A percentile compares a stretch with the other conserved stretches of the same genome.
Conservation (phyloP, 371 early-diverging fungal genomes). For the Zychaea mexicana region DNA sequence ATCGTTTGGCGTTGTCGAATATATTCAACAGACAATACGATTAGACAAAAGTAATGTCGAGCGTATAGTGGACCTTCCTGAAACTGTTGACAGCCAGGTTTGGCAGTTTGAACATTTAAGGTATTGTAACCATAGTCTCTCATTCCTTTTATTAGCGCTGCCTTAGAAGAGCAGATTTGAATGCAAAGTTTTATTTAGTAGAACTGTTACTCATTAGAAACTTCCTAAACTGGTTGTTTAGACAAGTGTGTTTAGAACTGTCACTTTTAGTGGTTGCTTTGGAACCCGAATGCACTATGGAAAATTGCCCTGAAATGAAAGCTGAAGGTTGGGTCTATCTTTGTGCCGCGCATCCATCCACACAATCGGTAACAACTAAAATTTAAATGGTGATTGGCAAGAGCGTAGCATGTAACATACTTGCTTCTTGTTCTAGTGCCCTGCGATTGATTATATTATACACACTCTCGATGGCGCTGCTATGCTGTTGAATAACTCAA, state of each 20-base stretch:
- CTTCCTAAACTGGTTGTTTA: no score
- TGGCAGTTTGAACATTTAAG: constrained; percentile 94
- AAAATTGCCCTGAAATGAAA: constrained; percentile 91
- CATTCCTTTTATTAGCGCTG: no score
- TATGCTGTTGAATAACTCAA: constrained; percentile 75
- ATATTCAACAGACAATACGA: constrained; percentile 80
- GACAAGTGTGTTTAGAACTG: constrained; percentile 84
- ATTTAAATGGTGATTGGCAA: neutral
- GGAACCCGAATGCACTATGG: constrained; percentile 77
- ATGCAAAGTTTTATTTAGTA: no score
- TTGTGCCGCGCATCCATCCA: constrained; percentile 89
- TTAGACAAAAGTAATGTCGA: constrained; percentile 66
- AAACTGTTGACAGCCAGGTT: constrained; percentile 63
- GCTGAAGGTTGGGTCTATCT: constrained; percentile 91
- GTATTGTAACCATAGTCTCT: constrained; percentile 47
- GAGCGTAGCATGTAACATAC: neutral
- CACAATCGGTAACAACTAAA: constrained; percentile 64
- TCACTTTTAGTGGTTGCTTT: constrained; percentile 76
- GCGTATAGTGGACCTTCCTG: constrained; percentile 65
- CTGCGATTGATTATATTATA: constrained; percentile 91
- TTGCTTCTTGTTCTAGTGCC: constrained; percentile 60
- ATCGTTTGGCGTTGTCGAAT: constrained; percentile 80
- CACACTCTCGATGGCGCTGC: constrained; percentile 93
- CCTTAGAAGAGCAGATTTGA: no score
- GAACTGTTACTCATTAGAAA: no score